Conservation (phyloP, 495 filamentous ascomycete genomes). For the Elasticomyces elasticus region DNA sequence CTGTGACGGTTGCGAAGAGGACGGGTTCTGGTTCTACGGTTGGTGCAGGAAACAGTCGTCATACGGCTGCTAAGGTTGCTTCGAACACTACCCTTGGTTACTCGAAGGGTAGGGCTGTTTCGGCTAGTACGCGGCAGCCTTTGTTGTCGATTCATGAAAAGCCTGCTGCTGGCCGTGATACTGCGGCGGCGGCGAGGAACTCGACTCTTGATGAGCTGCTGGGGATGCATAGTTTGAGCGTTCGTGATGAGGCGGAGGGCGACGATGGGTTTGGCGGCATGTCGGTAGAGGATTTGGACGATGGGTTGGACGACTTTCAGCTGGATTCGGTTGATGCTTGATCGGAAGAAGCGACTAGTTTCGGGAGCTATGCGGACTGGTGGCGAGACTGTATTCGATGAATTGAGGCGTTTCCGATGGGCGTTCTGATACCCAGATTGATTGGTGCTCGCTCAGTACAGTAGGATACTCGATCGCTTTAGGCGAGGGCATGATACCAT, state of each 20-base stretch:
- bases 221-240: background rate
- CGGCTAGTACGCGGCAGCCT: constrained; percentile 36
- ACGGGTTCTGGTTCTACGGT: constrained; percentile 25
- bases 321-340: background rate
- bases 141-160: constrained; percentile 5
- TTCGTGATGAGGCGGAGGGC: background rate
- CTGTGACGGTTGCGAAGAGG: constrained; percentile 36
- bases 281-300: background rate
- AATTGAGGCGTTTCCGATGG: no score
- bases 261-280: background rate
- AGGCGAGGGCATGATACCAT: background rate
- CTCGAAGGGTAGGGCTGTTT: constrained; percentile 60
- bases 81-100: constrained; percentile 75
- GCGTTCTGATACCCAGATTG: no score
- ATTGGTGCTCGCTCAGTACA: no score
- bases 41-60: constrained; percentile 40
- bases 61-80: constrained; percentile 49
- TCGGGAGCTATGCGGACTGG: background rate
- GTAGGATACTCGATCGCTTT: no score
- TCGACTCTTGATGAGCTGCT: constrained; percentile 12
- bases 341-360: background rate
- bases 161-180: background rate
- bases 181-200: background rate
- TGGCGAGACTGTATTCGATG: no score
- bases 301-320: constrained; percentile 10